Conservation (phyloP, 169 alveolate species). For the Plasmodium coatneyi region DNA sequence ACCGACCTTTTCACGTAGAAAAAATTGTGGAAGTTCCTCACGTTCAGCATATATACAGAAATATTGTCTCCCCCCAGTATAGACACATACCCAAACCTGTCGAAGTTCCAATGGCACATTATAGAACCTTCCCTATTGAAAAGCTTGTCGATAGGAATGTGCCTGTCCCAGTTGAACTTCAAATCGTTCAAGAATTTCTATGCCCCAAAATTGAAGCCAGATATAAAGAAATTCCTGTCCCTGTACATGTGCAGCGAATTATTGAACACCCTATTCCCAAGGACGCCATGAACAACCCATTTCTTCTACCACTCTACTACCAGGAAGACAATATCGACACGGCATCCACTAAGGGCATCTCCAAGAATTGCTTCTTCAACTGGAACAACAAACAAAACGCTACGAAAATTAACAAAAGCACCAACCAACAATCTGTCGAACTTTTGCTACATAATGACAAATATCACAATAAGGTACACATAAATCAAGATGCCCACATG, state of each 20-base stretch:
- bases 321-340: slow-evolving; percentile 41
- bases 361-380: slow-evolving; percentile 41
- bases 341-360: not conserved
- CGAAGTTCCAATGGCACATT: slow-evolving; percentile 93
- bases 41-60: slow-evolving; percentile 89
- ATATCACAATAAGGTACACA: not conserved
- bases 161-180: slow-evolving; percentile 93
- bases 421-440: slow-evolving; percentile 37
- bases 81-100: slow-evolving; percentile 95
- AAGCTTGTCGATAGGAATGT: slow-evolving; percentile 91
- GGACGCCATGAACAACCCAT: slow-evolving; percentile 80
- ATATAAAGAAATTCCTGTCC: slow-evolving; percentile 93
- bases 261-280: slow-evolving; percentile 92
- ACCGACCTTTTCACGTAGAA: slow-evolving; percentile 89
- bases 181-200: slow-evolving; percentile 91
- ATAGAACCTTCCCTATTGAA: slow-evolving; percentile 92
- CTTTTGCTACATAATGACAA: slow-evolving; percentile 55
- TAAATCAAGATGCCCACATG: not conserved
- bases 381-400: slow-evolving; percentile 12
- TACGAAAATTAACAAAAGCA: not conserved
- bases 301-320: slow-evolving; percentile 41
- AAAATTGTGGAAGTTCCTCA: slow-evolving; percentile 94
- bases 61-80: slow-evolving; percentile 91
- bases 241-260: slow-evolving; percentile 92
- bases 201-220: slow-evolving; percentile 91